phyloP scores from a whole-genome alignment of 768 basidiomycete species.

The Termitomyces bulborhizus region DNA sequence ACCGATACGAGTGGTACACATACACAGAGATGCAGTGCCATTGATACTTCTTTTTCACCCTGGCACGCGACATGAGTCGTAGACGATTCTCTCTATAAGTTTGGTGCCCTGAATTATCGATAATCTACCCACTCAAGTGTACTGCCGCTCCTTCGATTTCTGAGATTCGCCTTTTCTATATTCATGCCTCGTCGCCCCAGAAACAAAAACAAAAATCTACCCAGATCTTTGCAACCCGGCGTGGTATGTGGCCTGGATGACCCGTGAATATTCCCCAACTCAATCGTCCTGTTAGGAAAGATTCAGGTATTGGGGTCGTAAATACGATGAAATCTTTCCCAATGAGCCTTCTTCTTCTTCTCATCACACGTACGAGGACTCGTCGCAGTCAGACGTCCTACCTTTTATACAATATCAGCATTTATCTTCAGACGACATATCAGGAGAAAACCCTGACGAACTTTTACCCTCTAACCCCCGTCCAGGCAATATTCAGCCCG shows the following conservation, averaged over 20 bases:
- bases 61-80: neutral
- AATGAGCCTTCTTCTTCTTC: neutral
- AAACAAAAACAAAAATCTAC: constrained; percentile 2
- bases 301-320: constrained; percentile 5
- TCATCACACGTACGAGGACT: neutral
- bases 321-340: neutral
- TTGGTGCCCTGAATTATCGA: neutral
- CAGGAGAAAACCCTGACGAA: neutral
- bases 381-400: neutral
- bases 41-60: constrained; percentile 2
- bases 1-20: neutral
- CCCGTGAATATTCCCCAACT: neutral
- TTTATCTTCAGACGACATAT: neutral
- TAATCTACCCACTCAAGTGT: neutral
- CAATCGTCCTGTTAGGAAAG: neutral
- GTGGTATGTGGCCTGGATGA: neutral
- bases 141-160: neutral
- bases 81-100: constrained; percentile 5
- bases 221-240: neutral
- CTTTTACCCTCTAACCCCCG: neutral
- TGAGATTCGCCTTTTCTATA: neutral
- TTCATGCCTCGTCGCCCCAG: neutral
- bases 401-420: neutral
- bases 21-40: constrained; percentile 7
- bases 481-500: neutral